These are phyloP conservation scores for Ogataea hybrid DNA, from an alignment of 1,139 yeast genomes.

Conservation along the genomic window DNA sequence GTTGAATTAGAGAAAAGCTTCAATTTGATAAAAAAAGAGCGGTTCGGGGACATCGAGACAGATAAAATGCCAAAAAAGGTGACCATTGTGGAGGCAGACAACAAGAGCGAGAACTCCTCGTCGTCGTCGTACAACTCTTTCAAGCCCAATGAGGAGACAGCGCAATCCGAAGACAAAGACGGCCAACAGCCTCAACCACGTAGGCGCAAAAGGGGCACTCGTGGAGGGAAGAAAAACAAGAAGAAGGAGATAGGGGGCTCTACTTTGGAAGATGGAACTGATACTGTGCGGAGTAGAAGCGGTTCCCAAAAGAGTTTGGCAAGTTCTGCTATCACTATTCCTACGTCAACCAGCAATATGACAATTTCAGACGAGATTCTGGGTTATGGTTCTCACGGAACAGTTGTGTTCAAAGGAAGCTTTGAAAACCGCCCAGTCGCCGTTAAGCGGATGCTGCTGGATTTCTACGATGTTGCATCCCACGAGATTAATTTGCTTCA, in stretches of 20 bases:
- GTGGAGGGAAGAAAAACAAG: conserved; percentile 74
- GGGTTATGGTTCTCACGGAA: conserved; percentile 97
- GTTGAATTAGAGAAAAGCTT: conserved; percentile 22
- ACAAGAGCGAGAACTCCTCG: conserved; percentile 13
- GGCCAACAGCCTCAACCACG: conserved; percentile 30
- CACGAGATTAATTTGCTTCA: conserved; percentile 86
- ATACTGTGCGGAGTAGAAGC: conserved; percentile 2
- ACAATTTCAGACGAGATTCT: conserved; percentile 68
- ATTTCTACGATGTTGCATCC: conserved; percentile 93
- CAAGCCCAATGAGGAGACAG: conserved; percentile 8
- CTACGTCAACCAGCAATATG: conserved; percentile 43
- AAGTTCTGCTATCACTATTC: conserved; percentile 8
- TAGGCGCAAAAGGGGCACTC: conserved; percentile 77
- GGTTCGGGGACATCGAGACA: conserved; percentile 16
- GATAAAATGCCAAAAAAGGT: conserved; percentile 23
- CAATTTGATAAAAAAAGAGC: conserved; percentile 25
- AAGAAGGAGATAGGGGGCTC: conserved; percentile 33
- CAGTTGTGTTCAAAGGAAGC: conserved; percentile 86
- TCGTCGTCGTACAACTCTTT: conserved; percentile 14
- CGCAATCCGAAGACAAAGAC: conserved; percentile 14
- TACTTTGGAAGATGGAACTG: conserved; percentile 7
- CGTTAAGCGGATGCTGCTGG: conserved; percentile 88
- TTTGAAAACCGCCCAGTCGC: conserved; percentile 96
- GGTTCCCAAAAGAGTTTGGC: not conserved
- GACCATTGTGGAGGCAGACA: conserved; percentile 27